Evolutionary conservation across 2,329 filamentous ascomycete genomes (phyloP).

Genomic region (Fusarium illudens): DNA sequence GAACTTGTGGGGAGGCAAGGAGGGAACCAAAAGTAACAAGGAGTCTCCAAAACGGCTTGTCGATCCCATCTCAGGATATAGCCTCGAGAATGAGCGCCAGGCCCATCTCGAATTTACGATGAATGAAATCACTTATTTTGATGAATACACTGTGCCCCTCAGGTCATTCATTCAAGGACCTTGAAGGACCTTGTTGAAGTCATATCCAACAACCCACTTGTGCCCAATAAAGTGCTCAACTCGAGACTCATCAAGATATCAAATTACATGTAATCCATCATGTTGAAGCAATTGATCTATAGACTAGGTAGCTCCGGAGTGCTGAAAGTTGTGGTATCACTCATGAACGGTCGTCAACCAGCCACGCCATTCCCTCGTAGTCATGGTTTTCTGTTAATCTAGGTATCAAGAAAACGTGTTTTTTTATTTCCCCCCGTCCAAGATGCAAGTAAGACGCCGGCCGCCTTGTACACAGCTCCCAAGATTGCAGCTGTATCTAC

Average conservation of each 20-base stretch:
- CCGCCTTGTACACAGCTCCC: conserved; percentile 36
- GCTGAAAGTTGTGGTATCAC: conserved; percentile 41
- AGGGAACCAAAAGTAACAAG: conserved; percentile 7
- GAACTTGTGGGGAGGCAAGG: neutral
- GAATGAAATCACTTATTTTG: conserved; percentile 27
- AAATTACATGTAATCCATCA: neutral
- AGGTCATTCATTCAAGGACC: no score
- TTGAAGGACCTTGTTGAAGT: no score
- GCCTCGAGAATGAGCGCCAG: conserved; percentile 8
- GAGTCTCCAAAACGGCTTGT: conserved; percentile 13
- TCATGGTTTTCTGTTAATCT: conserved; percentile 34
- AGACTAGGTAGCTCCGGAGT: conserved; percentile 42
- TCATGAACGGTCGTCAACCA: conserved; percentile 42
- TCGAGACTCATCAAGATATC: neutral
- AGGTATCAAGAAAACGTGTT: conserved; percentile 23
- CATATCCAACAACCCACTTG: no score
- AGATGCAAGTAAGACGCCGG: conserved; percentile 42
- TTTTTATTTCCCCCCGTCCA: conserved; percentile 23
- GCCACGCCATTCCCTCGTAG: conserved; percentile 31
- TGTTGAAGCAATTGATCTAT: conserved; percentile 41
- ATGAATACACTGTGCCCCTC: no score
- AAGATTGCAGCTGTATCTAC: conserved; percentile 32
- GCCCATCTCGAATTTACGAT: conserved; percentile 22
- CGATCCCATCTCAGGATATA: conserved; percentile 14
- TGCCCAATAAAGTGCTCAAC: no score